Conservation (phyloP, 768 basidiomycete species). For the Chalciporus sphaerocephalus region DNA sequence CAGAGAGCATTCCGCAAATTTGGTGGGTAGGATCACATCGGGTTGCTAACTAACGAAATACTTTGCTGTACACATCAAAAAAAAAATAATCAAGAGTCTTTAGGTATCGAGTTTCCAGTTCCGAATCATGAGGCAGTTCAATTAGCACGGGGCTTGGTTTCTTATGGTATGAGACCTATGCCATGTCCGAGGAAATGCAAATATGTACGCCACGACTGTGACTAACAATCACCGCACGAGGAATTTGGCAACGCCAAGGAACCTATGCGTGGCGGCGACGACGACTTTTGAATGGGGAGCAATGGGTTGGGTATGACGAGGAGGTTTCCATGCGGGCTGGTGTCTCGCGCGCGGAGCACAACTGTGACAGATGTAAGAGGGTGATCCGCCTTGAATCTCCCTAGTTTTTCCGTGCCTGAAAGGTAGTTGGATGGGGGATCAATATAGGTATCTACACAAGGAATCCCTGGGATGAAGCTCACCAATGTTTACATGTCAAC, state of each 20-base stretch:
- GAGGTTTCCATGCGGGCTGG: constrained; percentile 22
- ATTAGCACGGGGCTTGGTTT: not conserved
- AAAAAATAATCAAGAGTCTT: not conserved
- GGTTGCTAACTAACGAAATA: not conserved
- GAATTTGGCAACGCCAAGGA: constrained; percentile 8
- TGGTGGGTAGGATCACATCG: too few relatives aligned
- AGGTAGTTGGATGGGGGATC: not conserved
- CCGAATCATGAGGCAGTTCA: not conserved
- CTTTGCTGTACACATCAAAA: not conserved
- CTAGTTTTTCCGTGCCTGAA: constrained; percentile 30
- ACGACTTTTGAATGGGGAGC: not conserved
- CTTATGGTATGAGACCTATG: not conserved
- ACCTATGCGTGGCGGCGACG: constrained; percentile 1
- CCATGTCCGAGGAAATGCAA: constrained; percentile 4
- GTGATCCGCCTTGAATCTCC: constrained; percentile 28
- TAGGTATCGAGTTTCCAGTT: not conserved
- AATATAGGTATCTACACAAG: not conserved
- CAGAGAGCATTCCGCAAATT: too few relatives aligned
- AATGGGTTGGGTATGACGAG: constrained; percentile 11
- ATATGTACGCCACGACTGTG: not conserved
- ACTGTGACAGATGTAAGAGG: constrained; percentile 27
- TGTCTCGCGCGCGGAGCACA: constrained; percentile 20
- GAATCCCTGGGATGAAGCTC: constrained; percentile 1
- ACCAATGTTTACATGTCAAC: constrained; percentile 30
- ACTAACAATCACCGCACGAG: constrained; percentile 8